Percentiles rank a stretch among this genome's conserved stretches.
These are phyloP conservation scores for Corynascus novoguineensis DNA, from an alignment of 495 filamentous ascomycete genomes.

Conservation along the genomic window DNA sequence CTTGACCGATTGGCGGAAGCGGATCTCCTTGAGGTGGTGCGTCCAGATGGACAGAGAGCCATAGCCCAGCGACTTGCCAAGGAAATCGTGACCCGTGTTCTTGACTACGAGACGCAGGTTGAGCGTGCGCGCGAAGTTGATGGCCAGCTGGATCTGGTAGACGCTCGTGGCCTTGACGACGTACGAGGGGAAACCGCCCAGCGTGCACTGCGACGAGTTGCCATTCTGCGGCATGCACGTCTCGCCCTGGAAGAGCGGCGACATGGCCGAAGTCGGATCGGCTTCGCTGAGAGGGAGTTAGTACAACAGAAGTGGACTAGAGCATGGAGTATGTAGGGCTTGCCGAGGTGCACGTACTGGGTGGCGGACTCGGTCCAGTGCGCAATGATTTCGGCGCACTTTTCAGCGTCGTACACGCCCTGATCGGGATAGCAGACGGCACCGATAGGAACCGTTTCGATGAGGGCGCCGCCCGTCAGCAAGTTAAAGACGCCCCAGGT, in stretches of 20 bases:
- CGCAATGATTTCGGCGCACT: constrained; percentile 34
- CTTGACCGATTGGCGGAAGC: constrained; percentile 17
- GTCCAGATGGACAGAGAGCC: constrained; percentile 56
- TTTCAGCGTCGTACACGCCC: constrained; percentile 38
- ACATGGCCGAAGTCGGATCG: constrained; percentile 19
- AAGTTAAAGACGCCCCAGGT: constrained; percentile 44
- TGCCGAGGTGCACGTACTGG: constrained; percentile 10
- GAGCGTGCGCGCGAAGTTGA: constrained; percentile 56
- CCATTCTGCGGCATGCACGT: constrained; percentile 36
- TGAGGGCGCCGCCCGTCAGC: constrained; percentile 29
- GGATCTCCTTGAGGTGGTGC: constrained; percentile 38
- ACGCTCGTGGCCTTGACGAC: constrained; percentile 52
- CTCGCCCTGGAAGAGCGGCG: constrained; percentile 26
- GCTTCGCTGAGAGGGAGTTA: constrained; percentile 1
- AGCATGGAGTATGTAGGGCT: not conserved
- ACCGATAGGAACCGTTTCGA: constrained; percentile 22
- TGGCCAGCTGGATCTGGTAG: constrained; percentile 50
- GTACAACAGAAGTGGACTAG: not conserved
- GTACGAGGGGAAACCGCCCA: constrained; percentile 55
- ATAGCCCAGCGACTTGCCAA: constrained; percentile 45
- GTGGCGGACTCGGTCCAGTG: constrained; percentile 27
- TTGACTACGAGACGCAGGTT: constrained; percentile 57
- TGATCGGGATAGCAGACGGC: constrained; percentile 45
- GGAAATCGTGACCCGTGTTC: constrained; percentile 64
- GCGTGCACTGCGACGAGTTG: constrained; percentile 41